A percentile compares a stretch with the other conserved stretches of the same genome.
Conservation (phyloP, 2,329 filamentous ascomycete genomes). For the Aspergillus ochraceoroseus region DNA sequence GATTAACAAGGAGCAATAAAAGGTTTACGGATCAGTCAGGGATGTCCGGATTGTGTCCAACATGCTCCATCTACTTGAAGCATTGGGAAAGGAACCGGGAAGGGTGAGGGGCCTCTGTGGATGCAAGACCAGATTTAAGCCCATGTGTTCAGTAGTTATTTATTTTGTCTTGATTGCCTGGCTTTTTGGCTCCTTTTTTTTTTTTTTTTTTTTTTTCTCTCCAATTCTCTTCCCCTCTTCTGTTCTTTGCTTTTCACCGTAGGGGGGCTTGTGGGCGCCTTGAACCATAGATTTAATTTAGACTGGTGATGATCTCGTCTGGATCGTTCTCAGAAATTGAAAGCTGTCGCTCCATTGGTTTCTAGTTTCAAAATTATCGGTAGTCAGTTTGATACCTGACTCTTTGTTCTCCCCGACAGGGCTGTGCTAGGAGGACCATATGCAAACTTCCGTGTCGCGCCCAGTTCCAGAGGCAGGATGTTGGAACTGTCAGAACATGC, state of each 20-base stretch:
- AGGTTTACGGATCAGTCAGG: constrained; percentile 18
- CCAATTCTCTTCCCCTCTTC: constrained; percentile 9
- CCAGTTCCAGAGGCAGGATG: constrained; percentile 20
- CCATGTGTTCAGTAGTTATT: constrained; percentile 29
- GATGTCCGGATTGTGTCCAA: constrained; percentile 19
- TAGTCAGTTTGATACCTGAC: constrained; percentile 23
- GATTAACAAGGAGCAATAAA: constrained; percentile 15
- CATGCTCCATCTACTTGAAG: constrained; percentile 18
- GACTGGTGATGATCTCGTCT: constrained; percentile 13
- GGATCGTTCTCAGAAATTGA: constrained; percentile 12
- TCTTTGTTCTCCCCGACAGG: constrained; percentile 14
- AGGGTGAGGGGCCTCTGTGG: constrained; percentile 25
- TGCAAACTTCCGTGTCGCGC: constrained; percentile 34
- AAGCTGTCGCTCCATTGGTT: constrained; percentile 7
- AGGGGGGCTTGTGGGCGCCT: not conserved
- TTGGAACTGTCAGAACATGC: constrained; percentile 17
- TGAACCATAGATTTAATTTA: constrained; percentile 2
- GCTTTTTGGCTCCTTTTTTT: constrained; percentile 13
- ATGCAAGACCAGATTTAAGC: constrained; percentile 33
- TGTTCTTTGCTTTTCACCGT: constrained; percentile 10
- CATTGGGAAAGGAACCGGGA: constrained; percentile 22
- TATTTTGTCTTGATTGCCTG: constrained; percentile 24
- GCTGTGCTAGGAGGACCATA: constrained; percentile 29
- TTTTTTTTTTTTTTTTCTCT: constrained; percentile 12
- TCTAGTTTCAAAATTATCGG: constrained; percentile 3